Base-by-base conservation (phyloP, 2,329 filamentous ascomycete genomes). In the Phyllosticta paracitricarpa region DNA sequence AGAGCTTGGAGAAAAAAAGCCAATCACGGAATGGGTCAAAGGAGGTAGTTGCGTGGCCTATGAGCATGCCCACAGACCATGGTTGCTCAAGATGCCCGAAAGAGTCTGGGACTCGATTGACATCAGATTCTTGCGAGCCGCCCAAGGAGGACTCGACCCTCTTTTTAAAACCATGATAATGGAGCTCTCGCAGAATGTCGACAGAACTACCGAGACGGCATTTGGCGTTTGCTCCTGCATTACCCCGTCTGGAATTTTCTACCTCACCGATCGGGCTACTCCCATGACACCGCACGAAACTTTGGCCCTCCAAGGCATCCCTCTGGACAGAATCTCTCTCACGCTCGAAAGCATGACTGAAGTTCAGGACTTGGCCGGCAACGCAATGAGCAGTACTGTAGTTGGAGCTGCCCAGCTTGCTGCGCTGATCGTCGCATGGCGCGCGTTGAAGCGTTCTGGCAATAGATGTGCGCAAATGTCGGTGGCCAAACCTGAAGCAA, bases 311-410 rank as follows among this genome's bases (percentile, higher is more conserved):
- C 89, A 92, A 73, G 89, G 89, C 1, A 76, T 92, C 56, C 86
- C 87, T 0, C 70, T 86, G 1, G 74, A 84, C 59, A 79, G 81
- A 56, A 75, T 92, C 10, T 75, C 84, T 0, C 78, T 91, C n/a
- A 85, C 82, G 0, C 80, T 80, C 8, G 85, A 92, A 66, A 81
- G 79, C 0, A 57, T 75, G 30, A 64, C 69, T 1, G 72, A 91
- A 19, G 75, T 89, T 2, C 83, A 86, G 64, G 84, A 91, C 65
- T 75, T 93, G 2, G 88, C 87, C 1, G 89, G 89, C 0, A 93
- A 94, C 69, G 89, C 89, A 0, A 93, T 93, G 89, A 85, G 82
- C 0, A 84, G 84, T 0, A 88, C 89, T 0, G 86, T 91, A 0
- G 83, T 91, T 9, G 87, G 85, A 2, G 78, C 82, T 1, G 81